Percentiles rank a stretch among this genome's conserved stretches.
These are phyloP conservation scores for Triticum monococcum DNA, from an alignment of 176 grass and related monocot species.

Conservation along the genomic window DNA sequence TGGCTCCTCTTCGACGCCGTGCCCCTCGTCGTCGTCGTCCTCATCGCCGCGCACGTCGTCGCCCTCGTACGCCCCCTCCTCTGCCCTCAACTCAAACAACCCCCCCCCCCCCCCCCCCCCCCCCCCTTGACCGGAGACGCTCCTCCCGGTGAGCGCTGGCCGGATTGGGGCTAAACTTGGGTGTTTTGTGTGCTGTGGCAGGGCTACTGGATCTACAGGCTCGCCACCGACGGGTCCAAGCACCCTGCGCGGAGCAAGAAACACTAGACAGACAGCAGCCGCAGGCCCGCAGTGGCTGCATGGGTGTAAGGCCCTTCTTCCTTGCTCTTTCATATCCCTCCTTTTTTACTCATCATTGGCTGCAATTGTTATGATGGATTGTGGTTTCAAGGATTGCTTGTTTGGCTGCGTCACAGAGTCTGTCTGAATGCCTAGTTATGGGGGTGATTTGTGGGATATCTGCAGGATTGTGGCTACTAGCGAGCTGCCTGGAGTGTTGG, in stretches of 20 bases:
- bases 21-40: slow-evolving; percentile 72
- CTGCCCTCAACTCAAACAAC: neutral
- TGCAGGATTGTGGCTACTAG: neutral
- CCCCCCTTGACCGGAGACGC: neutral
- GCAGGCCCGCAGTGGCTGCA: neutral
- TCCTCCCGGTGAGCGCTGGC: neutral
- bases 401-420: neutral
- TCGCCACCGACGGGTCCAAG: slow-evolving; percentile 62
- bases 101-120: no score
- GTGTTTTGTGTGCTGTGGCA: slow-evolving; percentile 24
- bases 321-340: neutral
- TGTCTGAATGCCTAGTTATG: neutral
- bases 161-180: neutral
- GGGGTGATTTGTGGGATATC: neutral
- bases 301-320: slow-evolving; percentile 11
- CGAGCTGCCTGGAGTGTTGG: neutral
- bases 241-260: slow-evolving; percentile 73
- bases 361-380: neutral
- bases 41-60: slow-evolving; percentile 93
- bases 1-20: slow-evolving; percentile 77
- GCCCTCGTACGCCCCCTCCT: slow-evolving; percentile 59
- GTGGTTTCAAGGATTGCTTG: neutral
- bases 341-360: neutral
- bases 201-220: slow-evolving; percentile 97
- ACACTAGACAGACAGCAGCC: slow-evolving; percentile 35